phyloP scores from a whole-genome alignment of 495 filamentous ascomycete genomes.

The Paragyromitra xinjiangensis region DNA sequence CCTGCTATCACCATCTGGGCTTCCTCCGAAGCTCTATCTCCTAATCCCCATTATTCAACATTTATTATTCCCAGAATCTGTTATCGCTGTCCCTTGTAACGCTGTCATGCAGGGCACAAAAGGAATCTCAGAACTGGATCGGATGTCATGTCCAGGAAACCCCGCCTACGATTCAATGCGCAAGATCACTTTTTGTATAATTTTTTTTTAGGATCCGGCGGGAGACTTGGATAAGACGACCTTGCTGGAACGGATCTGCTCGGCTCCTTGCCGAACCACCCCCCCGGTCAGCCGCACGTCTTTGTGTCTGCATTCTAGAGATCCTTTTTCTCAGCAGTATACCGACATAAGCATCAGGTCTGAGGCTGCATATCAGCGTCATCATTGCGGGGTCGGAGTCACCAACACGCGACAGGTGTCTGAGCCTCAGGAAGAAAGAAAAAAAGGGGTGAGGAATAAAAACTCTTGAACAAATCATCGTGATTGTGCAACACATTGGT shows the following conservation, averaged over 20 bases:
- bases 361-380: slow-evolving; percentile 41
- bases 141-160: slow-evolving; percentile 11
- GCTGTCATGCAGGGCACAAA: slow-evolving; percentile 1
- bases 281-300: background rate
- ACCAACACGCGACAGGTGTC: slow-evolving; percentile 20
- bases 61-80: slow-evolving; percentile 1
- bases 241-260: slow-evolving; percentile 6
- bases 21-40: background rate
- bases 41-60: slow-evolving; percentile 1
- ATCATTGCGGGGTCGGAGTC: slow-evolving; percentile 45
- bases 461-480: slow-evolving; percentile 15
- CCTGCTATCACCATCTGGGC: background rate
- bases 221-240: background rate
- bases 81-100: background rate
- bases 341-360: slow-evolving; percentile 32
- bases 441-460: slow-evolving; percentile 18
- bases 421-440: background rate
- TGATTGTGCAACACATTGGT: slow-evolving; percentile 26
- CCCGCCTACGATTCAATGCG: slow-evolving; percentile 16
- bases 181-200: slow-evolving; percentile 18
- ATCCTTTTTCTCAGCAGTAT: slow-evolving; percentile 13
- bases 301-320: slow-evolving; percentile 21
- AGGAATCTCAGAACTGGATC: slow-evolving; percentile 1
- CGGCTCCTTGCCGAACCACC: background rate
- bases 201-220: slow-evolving; percentile 9